These are phyloP conservation scores for Aspergillus ochraceoroseus DNA, from an alignment of 2,329 filamentous ascomycete genomes.

Conservation along the genomic window DNA sequence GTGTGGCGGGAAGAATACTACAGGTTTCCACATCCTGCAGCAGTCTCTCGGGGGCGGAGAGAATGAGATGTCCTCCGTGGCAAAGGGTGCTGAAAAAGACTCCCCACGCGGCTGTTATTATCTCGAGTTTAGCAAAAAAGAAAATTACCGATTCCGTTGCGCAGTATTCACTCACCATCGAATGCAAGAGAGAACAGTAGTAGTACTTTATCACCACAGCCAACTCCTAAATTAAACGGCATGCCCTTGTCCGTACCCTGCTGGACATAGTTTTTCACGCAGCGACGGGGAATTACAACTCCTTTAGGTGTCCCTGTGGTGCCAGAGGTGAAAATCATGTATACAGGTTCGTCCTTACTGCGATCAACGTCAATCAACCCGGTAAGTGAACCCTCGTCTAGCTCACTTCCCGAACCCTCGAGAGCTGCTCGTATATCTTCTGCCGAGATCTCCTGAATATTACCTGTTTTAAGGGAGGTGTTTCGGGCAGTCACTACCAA, in stretches of 20 bases:
- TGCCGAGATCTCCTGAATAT: neutral
- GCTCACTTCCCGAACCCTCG: no score
- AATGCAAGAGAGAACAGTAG: conserved; percentile 26
- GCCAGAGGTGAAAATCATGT: conserved; percentile 9
- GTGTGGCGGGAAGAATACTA: conserved; percentile 8
- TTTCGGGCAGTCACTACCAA: no score
- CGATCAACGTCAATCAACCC: no score
- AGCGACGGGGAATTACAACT: conserved; percentile 1
- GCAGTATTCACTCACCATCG: conserved; percentile 21
- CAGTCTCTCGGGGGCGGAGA: conserved; percentile 12
- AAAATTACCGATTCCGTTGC: no score
- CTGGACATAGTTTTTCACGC: neutral
- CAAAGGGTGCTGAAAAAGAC: conserved; percentile 20
- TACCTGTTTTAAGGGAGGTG: neutral
- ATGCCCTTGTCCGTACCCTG: neutral
- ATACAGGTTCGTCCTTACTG: conserved; percentile 2
- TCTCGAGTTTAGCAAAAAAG: no score
- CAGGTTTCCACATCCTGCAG: conserved; percentile 6
- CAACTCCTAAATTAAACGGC: conserved; percentile 7
- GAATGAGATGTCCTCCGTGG: conserved; percentile 18
- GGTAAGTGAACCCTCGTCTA: no score
- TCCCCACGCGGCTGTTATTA: conserved; percentile 8
- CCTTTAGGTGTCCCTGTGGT: conserved; percentile 7
- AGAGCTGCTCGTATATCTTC: neutral
- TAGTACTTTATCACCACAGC: conserved; percentile 13